These are phyloP conservation scores for Zygosaccharomyces sapae DNA, from an alignment of 1,139 yeast species.

Conservation along the genomic window DNA sequence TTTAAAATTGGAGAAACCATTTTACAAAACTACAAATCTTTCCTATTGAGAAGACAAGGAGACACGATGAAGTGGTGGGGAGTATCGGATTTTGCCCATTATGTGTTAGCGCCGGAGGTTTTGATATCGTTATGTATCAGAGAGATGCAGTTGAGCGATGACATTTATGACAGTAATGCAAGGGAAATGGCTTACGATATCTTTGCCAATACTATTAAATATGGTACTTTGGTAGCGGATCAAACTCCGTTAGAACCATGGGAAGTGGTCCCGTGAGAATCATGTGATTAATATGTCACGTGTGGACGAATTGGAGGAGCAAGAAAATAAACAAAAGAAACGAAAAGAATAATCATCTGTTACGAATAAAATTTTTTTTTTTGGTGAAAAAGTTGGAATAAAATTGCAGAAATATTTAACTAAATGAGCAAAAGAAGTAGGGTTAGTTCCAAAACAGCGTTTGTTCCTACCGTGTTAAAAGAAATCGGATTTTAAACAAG, in stretches of 20 bases:
- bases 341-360: conserved; percentile 7
- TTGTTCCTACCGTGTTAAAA: too few species aligned
- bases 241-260: conserved; percentile 29
- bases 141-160: conserved; percentile 39
- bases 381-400: neutral
- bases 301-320: too few species aligned
- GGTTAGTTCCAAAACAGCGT: too few species aligned
- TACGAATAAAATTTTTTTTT: conserved; percentile 14
- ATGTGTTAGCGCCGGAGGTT: conserved; percentile 62
- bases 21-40: conserved; percentile 31
- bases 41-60: conserved; percentile 38
- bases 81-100: conserved; percentile 48
- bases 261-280: conserved; percentile 19
- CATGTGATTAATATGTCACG: too few species aligned
- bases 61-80: conserved; percentile 60
- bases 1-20: conserved; percentile 45
- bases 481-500: neutral
- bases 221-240: conserved; percentile 42
- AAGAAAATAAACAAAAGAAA: conserved; percentile 2
- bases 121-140: conserved; percentile 49
- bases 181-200: conserved; percentile 45
- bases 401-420: neutral
- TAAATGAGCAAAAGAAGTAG: too few species aligned
- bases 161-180: conserved; percentile 11
- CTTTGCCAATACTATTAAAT: conserved; percentile 49